Base-by-base conservation (phyloP, 1,284 basidiomycete species). In the Sanguinoderma infundibulare region DNA sequence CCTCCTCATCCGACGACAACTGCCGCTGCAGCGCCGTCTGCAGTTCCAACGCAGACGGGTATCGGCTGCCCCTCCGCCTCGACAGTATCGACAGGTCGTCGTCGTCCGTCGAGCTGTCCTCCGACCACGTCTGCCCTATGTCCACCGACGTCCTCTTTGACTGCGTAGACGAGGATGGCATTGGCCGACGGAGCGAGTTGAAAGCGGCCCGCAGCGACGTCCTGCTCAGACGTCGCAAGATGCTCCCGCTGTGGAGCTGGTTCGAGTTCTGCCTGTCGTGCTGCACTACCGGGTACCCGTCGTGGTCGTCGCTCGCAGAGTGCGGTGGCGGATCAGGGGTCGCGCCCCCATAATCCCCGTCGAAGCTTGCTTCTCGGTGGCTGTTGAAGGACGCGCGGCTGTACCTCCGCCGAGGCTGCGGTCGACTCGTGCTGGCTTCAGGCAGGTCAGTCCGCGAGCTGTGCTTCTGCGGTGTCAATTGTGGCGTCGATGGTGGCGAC, bases 41-140 rank as follows among this genome's bases (percentile, higher is more conserved):
- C 56, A 65, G 47, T 54, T 71, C 67, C 42, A 67, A 55, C 26
- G 61, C 62, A 28, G 64, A 69, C 12, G 75, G 68, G 60, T 65
- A 65, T 34, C 71, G 68, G 20, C 55, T 39, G 40, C 59, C 53
- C 9, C 61, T 63, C 58, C 68, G 68, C 10, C 63, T 63, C 5
- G 75, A 73, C 52, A 75, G 68, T 4, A 74, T 38, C 8, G 74
- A 74, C 24, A 77, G 61, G 55, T 84, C 83, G 54, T 85, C 85
- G 36, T 84, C 85, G 35, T 83, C 85, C 6, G 85, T 86, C 5
- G 88, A 90, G 65, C 83, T 88, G 69, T 90, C 87, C 60, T 84
- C 90, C 64, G 87, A 87, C 84, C 86, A 89, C 3, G 74, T 53
- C 26, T 65, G 67, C 42, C 72, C 74, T 3, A 52, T 44, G 36